These are phyloP conservation scores for Cryptosporidium ubiquitum DNA, from an alignment of 169 alveolate species.

Conservation along the genomic window DNA sequence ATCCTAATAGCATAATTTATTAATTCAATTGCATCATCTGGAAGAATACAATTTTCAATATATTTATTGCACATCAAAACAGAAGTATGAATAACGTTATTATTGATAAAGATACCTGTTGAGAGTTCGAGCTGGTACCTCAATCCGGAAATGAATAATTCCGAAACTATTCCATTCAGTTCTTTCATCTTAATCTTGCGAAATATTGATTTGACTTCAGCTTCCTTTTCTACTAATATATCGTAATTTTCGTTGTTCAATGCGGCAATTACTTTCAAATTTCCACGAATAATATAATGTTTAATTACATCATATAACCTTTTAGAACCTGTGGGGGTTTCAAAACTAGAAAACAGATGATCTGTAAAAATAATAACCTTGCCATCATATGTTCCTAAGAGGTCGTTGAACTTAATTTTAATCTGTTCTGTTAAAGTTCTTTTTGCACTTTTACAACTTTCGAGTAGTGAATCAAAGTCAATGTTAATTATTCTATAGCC, in stretches of 20 bases:
- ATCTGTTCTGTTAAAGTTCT: not conserved
- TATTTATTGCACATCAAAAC: constrained; percentile 17
- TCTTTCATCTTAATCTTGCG: not conserved
- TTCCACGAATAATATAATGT: not conserved
- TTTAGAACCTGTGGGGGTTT: not conserved
- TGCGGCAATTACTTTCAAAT: constrained; percentile 27
- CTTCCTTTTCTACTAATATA: not conserved
- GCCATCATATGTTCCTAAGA: not conserved
- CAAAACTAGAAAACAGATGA: not conserved
- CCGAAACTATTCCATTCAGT: constrained; percentile 17
- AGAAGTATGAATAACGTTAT: constrained; percentile 1
- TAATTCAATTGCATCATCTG: constrained; percentile 40
- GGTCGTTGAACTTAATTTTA: not conserved
- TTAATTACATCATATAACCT: not conserved
- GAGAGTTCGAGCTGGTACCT: constrained; percentile 21
- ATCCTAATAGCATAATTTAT: constrained; percentile 16
- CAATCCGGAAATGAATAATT: constrained; percentile 13
- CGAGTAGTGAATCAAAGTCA: not conserved
- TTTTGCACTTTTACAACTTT: not conserved
- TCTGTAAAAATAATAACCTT: constrained; percentile 33
- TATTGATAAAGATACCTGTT: constrained; percentile 16
- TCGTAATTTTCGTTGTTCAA: not conserved
- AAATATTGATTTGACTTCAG: not conserved
- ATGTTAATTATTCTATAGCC: constrained; percentile 23
- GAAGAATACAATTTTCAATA: not conserved